Conservation (phyloP, 164 flowering plant genomes). For the Echeveria elegans region DNA sequence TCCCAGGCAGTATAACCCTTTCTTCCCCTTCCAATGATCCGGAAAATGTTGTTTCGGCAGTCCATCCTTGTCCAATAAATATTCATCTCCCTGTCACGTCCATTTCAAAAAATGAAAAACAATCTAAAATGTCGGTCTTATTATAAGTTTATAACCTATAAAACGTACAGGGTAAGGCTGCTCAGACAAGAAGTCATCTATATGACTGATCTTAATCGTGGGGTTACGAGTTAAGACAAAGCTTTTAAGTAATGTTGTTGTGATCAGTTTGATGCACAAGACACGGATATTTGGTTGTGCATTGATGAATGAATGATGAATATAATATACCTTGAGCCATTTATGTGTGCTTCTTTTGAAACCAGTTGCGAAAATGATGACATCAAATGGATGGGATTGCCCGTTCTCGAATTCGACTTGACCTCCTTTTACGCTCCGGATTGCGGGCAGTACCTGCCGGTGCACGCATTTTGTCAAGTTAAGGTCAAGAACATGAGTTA, state of each 20-base stretch:
- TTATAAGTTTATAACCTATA: no score
- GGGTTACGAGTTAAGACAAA: no score
- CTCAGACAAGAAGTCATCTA: no score
- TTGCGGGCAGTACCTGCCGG: constrained; percentile 48
- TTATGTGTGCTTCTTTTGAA: constrained; percentile 39
- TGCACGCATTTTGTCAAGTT: neutral
- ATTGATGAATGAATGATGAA: neutral
- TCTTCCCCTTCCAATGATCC: constrained; percentile 58
- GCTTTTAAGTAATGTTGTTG: neutral
- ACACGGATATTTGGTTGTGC: no score
- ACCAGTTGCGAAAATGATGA: constrained; percentile 57
- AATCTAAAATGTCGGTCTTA: no score
- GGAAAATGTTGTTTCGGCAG: constrained; percentile 39
- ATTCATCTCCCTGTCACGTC: constrained; percentile 35
- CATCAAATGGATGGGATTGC: constrained; percentile 30
- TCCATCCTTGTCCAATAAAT: constrained; percentile 46
- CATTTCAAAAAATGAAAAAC: neutral
- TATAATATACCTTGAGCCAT: constrained; percentile 49
- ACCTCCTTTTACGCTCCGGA: constrained; percentile 27
- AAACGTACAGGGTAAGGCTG: no score
- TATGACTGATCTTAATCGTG: no score
- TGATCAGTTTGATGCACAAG: no score
- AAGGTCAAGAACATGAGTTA: neutral
- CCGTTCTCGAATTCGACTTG: constrained; percentile 37
- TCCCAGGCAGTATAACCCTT: constrained; percentile 59